Evolutionary conservation across 192 early-diverging fungal genomes (phyloP), one percentile per base, ranked within the genome.

Genomic region (Backusella australiensis): DNA sequence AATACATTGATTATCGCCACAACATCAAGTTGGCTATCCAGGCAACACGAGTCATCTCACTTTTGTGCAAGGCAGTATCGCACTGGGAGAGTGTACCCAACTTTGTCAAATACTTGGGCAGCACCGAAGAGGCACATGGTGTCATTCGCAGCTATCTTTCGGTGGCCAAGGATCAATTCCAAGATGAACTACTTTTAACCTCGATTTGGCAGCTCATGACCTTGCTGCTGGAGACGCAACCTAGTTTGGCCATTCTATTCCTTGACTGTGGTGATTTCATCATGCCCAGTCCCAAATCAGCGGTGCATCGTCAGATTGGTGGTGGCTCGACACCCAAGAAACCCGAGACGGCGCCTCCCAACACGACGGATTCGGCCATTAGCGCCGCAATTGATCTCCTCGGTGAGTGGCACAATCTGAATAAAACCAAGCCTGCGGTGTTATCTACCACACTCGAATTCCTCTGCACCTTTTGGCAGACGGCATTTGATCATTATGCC

Each of bases 121-220:
- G 75, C 9, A 76, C 81, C 4, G 75, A 80, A 21, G 83, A 87
- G 59, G 81, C 84, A 3, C 83, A 85, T 39, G 66, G 75, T 0
- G 66, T 86, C 19, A 77, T 81, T 65, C 72, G 69, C 39, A 49
- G 52, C 29, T 81, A 77, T 17, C 36, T 81, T 15, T 38, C 34
- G 3, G 32, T 75, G 8, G 80, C 80, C 6, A 75, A 66, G 23
- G 76, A 77, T 38, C 63, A 72, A 6, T 32, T 42, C 63, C 75
- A 77, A 56, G 32, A 46, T 15, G 76, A 81, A 56, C 14, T 21
- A 14, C 46, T 81, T 3, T 26, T 81, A 6, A 71, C 80, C 21
- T 80, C 85, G 3, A 83, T 87, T 19, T 86, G 86, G 83, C 83
- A 84, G 32, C 78, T 89, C 17, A 77, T 89, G 38, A 83, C 83